A percentile compares a stretch with the other conserved stretches of the same genome.
These are phyloP conservation scores for Malassezia restricta DNA, from an alignment of 1,284 basidiomycete genomes.

Conservation along the genomic window DNA sequence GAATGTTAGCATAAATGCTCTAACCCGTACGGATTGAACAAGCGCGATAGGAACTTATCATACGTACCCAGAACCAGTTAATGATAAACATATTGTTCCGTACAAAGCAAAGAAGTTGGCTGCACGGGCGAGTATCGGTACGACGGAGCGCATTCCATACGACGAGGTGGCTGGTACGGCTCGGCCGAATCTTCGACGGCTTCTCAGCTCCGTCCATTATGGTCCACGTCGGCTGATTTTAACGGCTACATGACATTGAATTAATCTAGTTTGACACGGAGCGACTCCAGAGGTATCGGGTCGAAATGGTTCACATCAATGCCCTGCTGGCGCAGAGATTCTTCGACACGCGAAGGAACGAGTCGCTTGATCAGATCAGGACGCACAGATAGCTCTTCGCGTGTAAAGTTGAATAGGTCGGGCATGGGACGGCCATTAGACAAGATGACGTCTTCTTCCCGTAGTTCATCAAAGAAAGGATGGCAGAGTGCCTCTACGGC, in stretches of 20 bases:
- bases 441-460: conserved; percentile 67
- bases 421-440: conserved; percentile 95
- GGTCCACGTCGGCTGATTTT: no score
- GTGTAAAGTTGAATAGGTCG: conserved; percentile 85
- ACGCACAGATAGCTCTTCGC: conserved; percentile 88
- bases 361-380: conserved; percentile 84
- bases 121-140: no score
- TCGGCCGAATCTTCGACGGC: no score
- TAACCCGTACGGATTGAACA: not conserved
- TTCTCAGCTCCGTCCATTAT: no score
- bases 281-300: conserved; percentile 45
- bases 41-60: not conserved
- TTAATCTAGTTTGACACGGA: conserved; percentile 45
- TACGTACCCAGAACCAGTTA: conserved; percentile 46
- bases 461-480: conserved; percentile 93
- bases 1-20: conserved; percentile 1
- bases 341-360: conserved; percentile 77
- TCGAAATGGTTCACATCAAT: conserved; percentile 78
- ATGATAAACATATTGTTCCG: conserved; percentile 38
- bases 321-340: conserved; percentile 69
- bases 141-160: no score
- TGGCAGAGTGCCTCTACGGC: conserved; percentile 73
- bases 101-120: no score
- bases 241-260: no score
- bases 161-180: no score